Evolutionary conservation across 164 flowering plant genomes (phyloP).

Genomic region (Vitis labrusca): DNA sequence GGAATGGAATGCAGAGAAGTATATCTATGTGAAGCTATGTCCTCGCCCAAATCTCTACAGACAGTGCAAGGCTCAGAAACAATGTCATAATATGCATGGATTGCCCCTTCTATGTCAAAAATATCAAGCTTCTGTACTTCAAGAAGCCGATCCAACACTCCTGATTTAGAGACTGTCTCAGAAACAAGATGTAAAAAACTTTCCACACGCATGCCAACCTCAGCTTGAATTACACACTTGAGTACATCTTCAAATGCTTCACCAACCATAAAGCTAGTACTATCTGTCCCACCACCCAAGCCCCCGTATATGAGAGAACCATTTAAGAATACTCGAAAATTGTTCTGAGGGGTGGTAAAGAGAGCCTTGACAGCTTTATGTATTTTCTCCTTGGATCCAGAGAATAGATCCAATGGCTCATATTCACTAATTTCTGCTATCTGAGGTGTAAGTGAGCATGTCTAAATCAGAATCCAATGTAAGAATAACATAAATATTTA

Average conservation of each 20-base stretch:
- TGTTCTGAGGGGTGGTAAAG: slow-evolving; percentile 80
- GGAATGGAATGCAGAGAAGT: slow-evolving; percentile 61
- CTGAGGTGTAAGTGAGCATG: slow-evolving; percentile 37
- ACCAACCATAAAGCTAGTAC: slow-evolving; percentile 20
- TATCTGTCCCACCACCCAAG: slow-evolving; percentile 51
- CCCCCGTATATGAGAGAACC: slow-evolving; percentile 76
- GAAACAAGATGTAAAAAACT: slow-evolving; percentile 63
- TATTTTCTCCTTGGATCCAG: slow-evolving; percentile 68
- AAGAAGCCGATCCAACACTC: slow-evolving; percentile 63
- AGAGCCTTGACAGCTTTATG: slow-evolving; percentile 66
- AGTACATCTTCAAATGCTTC: slow-evolving; percentile 62
- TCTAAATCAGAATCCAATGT: neutral
- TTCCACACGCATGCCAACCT: slow-evolving; percentile 44
- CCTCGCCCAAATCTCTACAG: slow-evolving; percentile 45
- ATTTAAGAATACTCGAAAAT: slow-evolving; percentile 80
- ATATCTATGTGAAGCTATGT: slow-evolving; percentile 27
- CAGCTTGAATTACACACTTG: slow-evolving; percentile 48
- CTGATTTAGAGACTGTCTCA: slow-evolving; percentile 56
- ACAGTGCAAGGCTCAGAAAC: slow-evolving; percentile 71
- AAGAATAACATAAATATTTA: neutral
- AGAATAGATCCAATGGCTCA: slow-evolving; percentile 85
- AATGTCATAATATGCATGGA: slow-evolving; percentile 87
- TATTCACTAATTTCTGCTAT: slow-evolving; percentile 71
- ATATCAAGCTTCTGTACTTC: slow-evolving; percentile 80
- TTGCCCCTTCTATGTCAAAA: slow-evolving; percentile 89